Evolutionary conservation across 257 asterid species (phyloP).

Genomic region (Ballota nigra): DNA sequence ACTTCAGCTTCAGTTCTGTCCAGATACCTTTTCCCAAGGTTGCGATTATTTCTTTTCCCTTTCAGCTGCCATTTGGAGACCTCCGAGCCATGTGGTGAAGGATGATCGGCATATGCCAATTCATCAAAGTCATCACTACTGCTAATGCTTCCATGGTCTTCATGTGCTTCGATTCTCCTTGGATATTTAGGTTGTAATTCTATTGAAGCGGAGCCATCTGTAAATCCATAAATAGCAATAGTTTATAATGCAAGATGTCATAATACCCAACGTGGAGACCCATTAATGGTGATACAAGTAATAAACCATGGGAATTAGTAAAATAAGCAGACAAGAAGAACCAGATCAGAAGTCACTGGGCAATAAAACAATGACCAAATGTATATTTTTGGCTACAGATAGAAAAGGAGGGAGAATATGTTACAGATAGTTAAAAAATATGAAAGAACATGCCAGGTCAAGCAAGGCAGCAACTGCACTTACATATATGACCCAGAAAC

Average conservation of each 20-base stretch:
- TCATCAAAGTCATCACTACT: conserved; percentile 80
- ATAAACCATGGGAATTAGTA: neutral
- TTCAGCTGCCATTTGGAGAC: conserved; percentile 81
- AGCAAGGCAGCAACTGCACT: conserved; percentile 4
- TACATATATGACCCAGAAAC: neutral
- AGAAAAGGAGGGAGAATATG: neutral
- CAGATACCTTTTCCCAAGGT: conserved; percentile 46
- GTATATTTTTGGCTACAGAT: neutral
- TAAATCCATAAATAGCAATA: conserved; percentile 27
- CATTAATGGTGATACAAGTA: neutral
- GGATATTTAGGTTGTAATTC: conserved; percentile 89
- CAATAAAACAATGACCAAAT: neutral
- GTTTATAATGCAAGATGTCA: neutral
- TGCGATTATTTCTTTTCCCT: conserved; percentile 76
- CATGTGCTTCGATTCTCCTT: conserved; percentile 50
- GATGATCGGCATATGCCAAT: conserved; percentile 45
- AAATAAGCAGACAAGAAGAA: conserved; percentile 2
- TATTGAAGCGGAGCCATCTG: conserved; percentile 88
- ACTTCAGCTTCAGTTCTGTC: conserved; percentile 50
- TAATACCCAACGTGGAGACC: neutral
- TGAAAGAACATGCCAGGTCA: conserved; percentile 3
- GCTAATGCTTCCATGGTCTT: conserved; percentile 71
- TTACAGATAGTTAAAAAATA: conserved; percentile 1
- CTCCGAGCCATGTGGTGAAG: conserved; percentile 40
- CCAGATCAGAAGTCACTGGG: neutral